Evolutionary conservation across 2,329 filamentous ascomycete species (phyloP).

Genomic region (Xylariales sp.): DNA sequence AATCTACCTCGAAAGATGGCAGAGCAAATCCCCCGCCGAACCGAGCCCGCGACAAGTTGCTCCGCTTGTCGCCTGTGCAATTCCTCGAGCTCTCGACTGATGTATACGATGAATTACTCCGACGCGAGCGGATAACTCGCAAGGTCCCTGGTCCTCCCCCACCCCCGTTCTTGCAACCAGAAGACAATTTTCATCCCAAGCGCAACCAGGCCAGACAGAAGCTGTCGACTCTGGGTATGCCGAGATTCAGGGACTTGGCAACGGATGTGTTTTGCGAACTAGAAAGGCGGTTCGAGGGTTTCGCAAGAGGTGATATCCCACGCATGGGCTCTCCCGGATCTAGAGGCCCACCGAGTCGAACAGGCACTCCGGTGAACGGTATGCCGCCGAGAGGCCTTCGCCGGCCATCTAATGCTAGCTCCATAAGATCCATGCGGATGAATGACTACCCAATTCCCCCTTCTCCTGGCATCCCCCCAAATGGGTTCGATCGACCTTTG

Average conservation of each 20-base stretch:
- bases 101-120: slow-evolving; percentile 90
- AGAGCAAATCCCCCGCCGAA: slow-evolving; percentile 72
- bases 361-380: slow-evolving; percentile 60
- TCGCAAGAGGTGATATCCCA: slow-evolving; percentile 65
- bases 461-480: slow-evolving; percentile 53
- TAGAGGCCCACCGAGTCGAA: slow-evolving; percentile 55
- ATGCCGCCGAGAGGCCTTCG: slow-evolving; percentile 47
- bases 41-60: slow-evolving; percentile 88
- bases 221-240: slow-evolving; percentile 80
- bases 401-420: slow-evolving; percentile 59
- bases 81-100: slow-evolving; percentile 98
- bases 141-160: slow-evolving; percentile 48
- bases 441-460: slow-evolving; percentile 51
- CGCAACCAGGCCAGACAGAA: slow-evolving; percentile 97
- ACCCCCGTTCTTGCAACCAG: slow-evolving; percentile 77
- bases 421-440: slow-evolving; percentile 41
- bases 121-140: slow-evolving; percentile 68
- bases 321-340: slow-evolving; percentile 66
- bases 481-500: slow-evolving; percentile 70
- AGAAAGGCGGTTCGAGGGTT: slow-evolving; percentile 82
- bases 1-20: slow-evolving; percentile 67
- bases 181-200: slow-evolving; percentile 89
- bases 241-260: slow-evolving; percentile 84
- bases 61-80: slow-evolving; percentile 84
- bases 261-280: slow-evolving; percentile 96